Conservation (phyloP, 352 stramenopile genomes). For the Elongisporangium undulatum region DNA sequence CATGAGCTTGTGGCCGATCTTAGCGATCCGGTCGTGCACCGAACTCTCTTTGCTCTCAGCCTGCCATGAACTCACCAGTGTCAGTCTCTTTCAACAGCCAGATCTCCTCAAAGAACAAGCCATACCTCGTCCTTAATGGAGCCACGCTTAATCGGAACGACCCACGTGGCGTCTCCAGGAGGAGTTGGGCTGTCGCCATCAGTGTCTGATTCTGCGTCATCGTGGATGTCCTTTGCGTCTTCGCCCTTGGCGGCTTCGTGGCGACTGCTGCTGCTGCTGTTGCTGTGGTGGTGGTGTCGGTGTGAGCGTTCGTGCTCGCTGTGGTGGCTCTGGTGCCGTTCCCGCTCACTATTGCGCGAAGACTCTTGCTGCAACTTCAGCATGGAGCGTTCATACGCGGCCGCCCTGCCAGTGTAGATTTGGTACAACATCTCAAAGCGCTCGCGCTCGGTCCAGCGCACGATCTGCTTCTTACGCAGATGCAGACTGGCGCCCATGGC, state of each 20-base stretch:
- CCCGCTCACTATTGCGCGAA: conserved; percentile 1
- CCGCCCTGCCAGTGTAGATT: conserved; percentile 32
- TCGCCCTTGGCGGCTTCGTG: neutral
- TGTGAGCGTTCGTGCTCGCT: conserved; percentile 5
- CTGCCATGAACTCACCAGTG: neutral
- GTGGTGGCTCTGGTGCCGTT: conserved; percentile 13
- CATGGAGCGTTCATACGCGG: conserved; percentile 12
- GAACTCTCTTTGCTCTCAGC: conserved; percentile 3
- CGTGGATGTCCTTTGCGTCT: neutral
- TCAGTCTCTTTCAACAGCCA: neutral
- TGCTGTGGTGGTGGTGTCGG: conserved; percentile 6
- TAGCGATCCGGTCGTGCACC: conserved; percentile 54
- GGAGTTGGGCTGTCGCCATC: neutral
- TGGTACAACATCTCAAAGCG: conserved; percentile 55
- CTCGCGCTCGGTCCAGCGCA: conserved; percentile 44
- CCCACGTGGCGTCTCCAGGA: neutral
- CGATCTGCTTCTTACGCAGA: conserved; percentile 34
- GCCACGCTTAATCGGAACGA: neutral
- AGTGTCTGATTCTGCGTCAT: neutral
- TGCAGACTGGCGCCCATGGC: conserved; percentile 42
- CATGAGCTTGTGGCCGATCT: conserved; percentile 70
- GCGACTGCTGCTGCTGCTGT: neutral
- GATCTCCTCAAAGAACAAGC: neutral
- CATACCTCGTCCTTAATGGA: neutral
- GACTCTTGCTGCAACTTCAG: conserved; percentile 5